A percentile compares a stretch with the other conserved stretches of the same genome.
These are phyloP conservation scores for Purshia tridentata DNA, from an alignment of 306 rosid genomes.

Conservation along the genomic window DNA sequence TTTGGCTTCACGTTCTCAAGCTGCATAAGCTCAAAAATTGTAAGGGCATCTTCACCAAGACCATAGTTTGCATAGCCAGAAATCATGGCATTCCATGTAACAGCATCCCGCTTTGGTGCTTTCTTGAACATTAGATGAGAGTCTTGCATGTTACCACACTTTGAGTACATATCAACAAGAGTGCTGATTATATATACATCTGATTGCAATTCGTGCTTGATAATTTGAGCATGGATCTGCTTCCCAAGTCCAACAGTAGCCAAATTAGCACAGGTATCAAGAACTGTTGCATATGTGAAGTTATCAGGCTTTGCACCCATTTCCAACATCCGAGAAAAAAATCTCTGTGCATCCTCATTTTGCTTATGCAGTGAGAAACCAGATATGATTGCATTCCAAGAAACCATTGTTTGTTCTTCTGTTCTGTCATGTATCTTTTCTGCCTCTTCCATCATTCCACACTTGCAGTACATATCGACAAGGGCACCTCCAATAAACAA, in stretches of 20 bases:
- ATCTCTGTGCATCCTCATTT: conserved; percentile 70
- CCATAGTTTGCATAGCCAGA: conserved; percentile 84
- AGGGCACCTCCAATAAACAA: conserved; percentile 78
- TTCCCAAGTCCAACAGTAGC: conserved; percentile 81
- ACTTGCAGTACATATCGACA: conserved; percentile 82
- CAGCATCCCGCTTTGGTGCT: conserved; percentile 65
- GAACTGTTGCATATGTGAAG: conserved; percentile 79
- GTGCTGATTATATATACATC: conserved; percentile 75
- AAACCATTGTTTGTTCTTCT: conserved; percentile 59
- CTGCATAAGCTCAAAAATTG: conserved; percentile 69
- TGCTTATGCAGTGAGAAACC: conserved; percentile 71
- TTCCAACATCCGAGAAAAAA: conserved; percentile 70
- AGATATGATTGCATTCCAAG: conserved; percentile 86
- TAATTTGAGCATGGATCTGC: conserved; percentile 80
- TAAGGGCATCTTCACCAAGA: conserved; percentile 68
- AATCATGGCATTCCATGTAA: conserved; percentile 93
- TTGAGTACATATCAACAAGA: conserved; percentile 87
- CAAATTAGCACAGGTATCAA: conserved; percentile 81
- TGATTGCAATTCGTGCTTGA: conserved; percentile 65
- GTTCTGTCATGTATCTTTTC: conserved; percentile 65
- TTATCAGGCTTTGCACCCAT: conserved; percentile 66
- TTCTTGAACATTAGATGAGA: conserved; percentile 64
- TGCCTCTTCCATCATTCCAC: conserved; percentile 77
- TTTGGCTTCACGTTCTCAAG: conserved; percentile 64
- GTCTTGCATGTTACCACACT: conserved; percentile 82